phyloP scores from a whole-genome alignment of 2,329 filamentous ascomycete genomes.

The Rugonectria rugulosa region DNA sequence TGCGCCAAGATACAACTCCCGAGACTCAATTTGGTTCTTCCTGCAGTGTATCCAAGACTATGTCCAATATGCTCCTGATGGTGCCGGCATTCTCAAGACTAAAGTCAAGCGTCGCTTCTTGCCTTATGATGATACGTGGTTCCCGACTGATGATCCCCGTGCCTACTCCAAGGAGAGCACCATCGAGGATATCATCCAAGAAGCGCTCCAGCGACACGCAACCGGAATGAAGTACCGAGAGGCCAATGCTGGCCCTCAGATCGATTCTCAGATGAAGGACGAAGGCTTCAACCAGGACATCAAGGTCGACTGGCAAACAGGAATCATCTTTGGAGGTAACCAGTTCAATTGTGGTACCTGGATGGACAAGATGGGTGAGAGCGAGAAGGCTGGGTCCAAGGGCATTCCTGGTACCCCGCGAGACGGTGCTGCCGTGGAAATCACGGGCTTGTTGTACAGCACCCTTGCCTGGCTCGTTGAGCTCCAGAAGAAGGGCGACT shows the following conservation, averaged over 20 bases:
- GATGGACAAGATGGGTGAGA: conserved; percentile 99
- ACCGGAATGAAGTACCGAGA: conserved; percentile 91
- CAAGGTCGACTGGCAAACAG: conserved; percentile 87
- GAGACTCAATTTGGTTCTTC: conserved; percentile 98
- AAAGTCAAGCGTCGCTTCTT: conserved; percentile 85
- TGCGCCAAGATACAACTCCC: conserved; percentile 89
- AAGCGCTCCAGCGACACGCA: conserved; percentile 91
- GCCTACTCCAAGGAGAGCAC: conserved; percentile 88
- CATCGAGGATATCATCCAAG: conserved; percentile 89
- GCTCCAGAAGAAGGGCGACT: conserved; percentile 73
- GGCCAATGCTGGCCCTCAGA: conserved; percentile 86
- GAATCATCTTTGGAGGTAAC: conserved; percentile 92
- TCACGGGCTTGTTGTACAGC: conserved; percentile 93
- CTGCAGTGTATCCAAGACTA: conserved; percentile 96
- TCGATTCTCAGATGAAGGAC: conserved; percentile 92
- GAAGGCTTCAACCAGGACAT: conserved; percentile 94
- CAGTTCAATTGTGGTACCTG: conserved; percentile 96
- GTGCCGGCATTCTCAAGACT: conserved; percentile 75
- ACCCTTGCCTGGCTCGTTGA: conserved; percentile 80
- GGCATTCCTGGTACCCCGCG: conserved; percentile 95
- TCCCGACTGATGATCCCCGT: conserved; percentile 78
- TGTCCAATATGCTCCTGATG: conserved; percentile 79
- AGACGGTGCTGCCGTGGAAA: conserved; percentile 94
- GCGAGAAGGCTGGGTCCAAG: conserved; percentile 86
- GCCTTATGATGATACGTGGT: conserved; percentile 96